Conservation (phyloP, 805 yeast genomes). For the Yarrowia bubula region DNA sequence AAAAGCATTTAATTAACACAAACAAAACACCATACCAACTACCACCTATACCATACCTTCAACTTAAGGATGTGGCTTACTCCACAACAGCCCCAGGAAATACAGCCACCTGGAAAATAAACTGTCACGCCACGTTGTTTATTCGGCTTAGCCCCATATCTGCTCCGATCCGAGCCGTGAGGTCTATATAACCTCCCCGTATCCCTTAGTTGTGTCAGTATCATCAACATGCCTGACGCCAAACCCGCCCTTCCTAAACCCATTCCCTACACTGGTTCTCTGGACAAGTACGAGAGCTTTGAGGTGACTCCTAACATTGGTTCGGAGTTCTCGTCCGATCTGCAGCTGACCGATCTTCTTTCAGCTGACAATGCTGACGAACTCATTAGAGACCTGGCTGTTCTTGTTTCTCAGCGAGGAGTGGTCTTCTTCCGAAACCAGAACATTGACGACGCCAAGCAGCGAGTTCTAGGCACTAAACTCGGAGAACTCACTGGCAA, state of each 20-base stretch:
- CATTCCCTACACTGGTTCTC: constrained; percentile 32
- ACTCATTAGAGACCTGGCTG: constrained; percentile 46
- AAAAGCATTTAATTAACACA: no score
- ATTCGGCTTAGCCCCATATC: neutral
- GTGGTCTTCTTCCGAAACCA: constrained; percentile 53
- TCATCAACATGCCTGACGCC: constrained; percentile 7
- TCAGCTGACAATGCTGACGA: constrained; percentile 33
- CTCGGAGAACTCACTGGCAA: constrained; percentile 38
- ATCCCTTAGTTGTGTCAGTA: no score
- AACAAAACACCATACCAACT: no score
- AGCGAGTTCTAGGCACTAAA: constrained; percentile 35
- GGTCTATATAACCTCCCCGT: no score
- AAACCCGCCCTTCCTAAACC: constrained; percentile 1
- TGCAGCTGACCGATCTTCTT: constrained; percentile 35
- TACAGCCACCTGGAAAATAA: neutral
- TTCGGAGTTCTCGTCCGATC: constrained; percentile 37
- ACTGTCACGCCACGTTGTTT: constrained; percentile 17
- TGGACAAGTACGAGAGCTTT: constrained; percentile 35
- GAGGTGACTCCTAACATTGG: constrained; percentile 40
- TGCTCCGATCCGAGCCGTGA: no score
- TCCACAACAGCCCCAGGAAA: constrained; percentile 2
- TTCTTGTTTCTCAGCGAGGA: constrained; percentile 48
- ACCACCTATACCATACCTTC: neutral
- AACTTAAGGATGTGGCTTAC: constrained; percentile 4
- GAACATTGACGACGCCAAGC: constrained; percentile 38